Conservation (phyloP, 345 rosid species). For the Arabidopsis thaliana region TAIR10.1 NC_003071.7:11348001-11348500, state of each 20-base stretch:
- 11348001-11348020: constrained; percentile 52
- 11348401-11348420: constrained; percentile 52
- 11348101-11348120: constrained; percentile 73
- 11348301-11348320: constrained; percentile 25
- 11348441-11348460: constrained; percentile 54
- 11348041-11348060: constrained; percentile 74
- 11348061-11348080: constrained; percentile 50
- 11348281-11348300: constrained; percentile 69
- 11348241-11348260: constrained; percentile 32
- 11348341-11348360: neutral
- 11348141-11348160: constrained; percentile 74
- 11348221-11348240: constrained; percentile 55
- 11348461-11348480: constrained; percentile 65
- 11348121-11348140: constrained; percentile 69
- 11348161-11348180: constrained; percentile 59
- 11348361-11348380: constrained; percentile 49
- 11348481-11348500: constrained; percentile 74
- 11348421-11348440: constrained; percentile 58
- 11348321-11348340: neutral
- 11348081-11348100: constrained; percentile 82
- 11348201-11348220: constrained; percentile 55
- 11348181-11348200: constrained; percentile 72
- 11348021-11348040: constrained; percentile 64
- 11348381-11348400: constrained; percentile 67
- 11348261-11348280: constrained; percentile 51